phyloP scores from a whole-genome alignment of 2,329 filamentous ascomycete genomes.

The Trichoderma polysporum region DNA sequence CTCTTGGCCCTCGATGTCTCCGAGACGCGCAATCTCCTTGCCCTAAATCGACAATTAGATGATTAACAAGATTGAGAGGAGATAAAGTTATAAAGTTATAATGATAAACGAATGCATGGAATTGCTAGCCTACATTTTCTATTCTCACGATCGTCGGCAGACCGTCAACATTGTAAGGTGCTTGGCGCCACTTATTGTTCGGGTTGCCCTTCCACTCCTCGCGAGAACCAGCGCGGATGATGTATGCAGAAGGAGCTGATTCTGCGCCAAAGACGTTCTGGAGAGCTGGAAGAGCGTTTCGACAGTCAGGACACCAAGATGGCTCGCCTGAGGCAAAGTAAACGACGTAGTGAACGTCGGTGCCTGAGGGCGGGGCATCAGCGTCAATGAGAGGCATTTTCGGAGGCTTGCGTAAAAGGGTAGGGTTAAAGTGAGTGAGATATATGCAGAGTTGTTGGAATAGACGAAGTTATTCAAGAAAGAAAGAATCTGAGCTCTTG shows the following conservation, averaged over 20 bases:
- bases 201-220: conserved; percentile 29
- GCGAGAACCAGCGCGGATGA: conserved; percentile 29
- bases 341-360: conserved; percentile 32
- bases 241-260: conserved; percentile 28
- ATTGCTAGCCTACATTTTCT: conserved; percentile 25
- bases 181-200: conserved; percentile 30
- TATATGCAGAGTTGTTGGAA: background rate
- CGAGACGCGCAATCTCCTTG: conserved; percentile 29
- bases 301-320: conserved; percentile 33
- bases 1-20: conserved; percentile 30
- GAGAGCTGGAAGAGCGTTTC: conserved; percentile 29
- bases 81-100: too few relatives aligned
- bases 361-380: conserved; percentile 27
- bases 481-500: background rate
- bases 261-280: conserved; percentile 27
- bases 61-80: too few relatives aligned
- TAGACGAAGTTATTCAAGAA: background rate
- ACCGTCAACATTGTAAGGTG: conserved; percentile 30
- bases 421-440: background rate
- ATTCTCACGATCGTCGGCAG: conserved; percentile 32
- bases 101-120: background rate
- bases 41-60: conserved; percentile 22
- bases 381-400: conserved; percentile 33
- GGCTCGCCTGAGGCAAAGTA: conserved; percentile 34
- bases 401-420: background rate